phyloP scores from a whole-genome alignment of 306 rosid genomes.

The Vachellia pachyceras region DNA sequence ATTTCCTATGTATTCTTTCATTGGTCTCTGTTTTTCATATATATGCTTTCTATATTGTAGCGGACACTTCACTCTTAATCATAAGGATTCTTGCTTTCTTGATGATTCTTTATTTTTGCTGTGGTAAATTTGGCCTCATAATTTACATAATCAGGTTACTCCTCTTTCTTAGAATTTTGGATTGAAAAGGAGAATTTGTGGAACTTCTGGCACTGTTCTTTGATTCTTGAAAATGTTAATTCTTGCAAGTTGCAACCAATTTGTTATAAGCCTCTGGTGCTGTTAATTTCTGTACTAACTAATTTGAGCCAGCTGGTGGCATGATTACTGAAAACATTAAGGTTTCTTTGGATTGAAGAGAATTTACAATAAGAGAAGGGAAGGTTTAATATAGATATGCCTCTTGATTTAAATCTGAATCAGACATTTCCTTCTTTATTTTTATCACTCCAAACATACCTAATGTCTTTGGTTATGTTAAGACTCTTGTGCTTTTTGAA shows the following conservation, averaged over 20 bases:
- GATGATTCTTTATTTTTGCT: not conserved
- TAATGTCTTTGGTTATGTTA: not conserved
- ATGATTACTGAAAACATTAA: not conserved
- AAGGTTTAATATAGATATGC: not conserved
- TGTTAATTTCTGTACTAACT: slow-evolving; percentile 14
- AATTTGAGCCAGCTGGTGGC: not conserved
- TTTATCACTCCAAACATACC: not conserved
- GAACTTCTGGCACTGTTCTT: not conserved
- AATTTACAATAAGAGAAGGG: not conserved
- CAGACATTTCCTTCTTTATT: not conserved
- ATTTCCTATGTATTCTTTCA: not conserved
- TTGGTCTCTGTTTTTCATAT: not conserved
- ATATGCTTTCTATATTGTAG: not conserved
- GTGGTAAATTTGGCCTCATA: not conserved
- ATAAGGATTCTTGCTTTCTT: not conserved
- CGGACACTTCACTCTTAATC: not conserved
- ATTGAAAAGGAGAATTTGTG: not conserved
- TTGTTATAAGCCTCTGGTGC: slow-evolving; percentile 3
- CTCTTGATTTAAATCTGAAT: slow-evolving; percentile 1
- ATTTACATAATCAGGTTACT: slow-evolving; percentile 18
- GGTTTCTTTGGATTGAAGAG: no score
- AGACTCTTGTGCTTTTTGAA: not conserved
- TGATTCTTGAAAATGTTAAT: slow-evolving; percentile 19
- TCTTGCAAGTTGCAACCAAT: not conserved
- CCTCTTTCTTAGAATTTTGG: not conserved